phyloP scores from a whole-genome alignment of 345 rosid species.

The Syzygium grande region DNA sequence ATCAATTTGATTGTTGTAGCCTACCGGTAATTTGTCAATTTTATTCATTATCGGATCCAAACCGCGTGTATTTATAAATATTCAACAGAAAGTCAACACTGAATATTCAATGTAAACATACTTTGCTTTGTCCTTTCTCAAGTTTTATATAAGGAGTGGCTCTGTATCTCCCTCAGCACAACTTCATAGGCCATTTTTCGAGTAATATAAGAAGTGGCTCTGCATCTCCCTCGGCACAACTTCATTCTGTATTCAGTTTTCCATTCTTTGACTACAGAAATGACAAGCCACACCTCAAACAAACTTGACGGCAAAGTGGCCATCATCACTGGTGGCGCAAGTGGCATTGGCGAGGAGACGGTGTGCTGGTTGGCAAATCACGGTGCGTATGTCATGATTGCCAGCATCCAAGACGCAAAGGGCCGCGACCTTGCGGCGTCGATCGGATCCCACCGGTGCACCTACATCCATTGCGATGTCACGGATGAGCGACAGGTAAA shows the following conservation, averaged over 20 bases:
- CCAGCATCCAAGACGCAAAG: conserved; percentile 5
- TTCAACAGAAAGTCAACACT: not conserved
- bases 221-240: too few species aligned
- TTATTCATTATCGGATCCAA: not conserved
- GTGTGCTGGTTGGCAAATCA: conserved; percentile 2
- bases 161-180: too few species aligned
- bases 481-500: conserved; percentile 10
- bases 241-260: too few species aligned
- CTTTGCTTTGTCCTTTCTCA: not conserved
- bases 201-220: too few species aligned
- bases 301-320: conserved; percentile 11
- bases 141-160: not conserved
- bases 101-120: not conserved
- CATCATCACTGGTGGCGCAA: conserved; percentile 11
- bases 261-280: too few species aligned
- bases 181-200: too few species aligned
- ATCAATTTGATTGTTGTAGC: not conserved
- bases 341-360: conserved; percentile 7
- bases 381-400: conserved; percentile 1
- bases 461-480: conserved; percentile 15
- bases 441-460: not conserved
- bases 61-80: not conserved
- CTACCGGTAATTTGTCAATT: not conserved
- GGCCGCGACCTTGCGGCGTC: conserved; percentile 9
- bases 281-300: not conserved